Evolutionary conservation across 371 early-diverging fungal species (phyloP).

Genomic region (Zychaea mexicana): DNA sequence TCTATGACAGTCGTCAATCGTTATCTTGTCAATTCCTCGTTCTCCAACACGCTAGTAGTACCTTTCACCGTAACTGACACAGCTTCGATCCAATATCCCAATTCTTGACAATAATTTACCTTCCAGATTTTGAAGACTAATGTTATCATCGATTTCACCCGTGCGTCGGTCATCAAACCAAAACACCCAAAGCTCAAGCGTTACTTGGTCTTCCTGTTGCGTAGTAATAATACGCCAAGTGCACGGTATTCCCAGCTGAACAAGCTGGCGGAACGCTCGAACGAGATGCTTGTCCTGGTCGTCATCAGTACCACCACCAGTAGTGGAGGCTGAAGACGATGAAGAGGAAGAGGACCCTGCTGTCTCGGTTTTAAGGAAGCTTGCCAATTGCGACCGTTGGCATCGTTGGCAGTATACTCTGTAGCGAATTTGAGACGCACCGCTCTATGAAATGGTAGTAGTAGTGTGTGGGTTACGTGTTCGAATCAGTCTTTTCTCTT

Average conservation of each 20-base stretch:
- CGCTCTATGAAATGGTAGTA: constrained; percentile 29
- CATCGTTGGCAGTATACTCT: constrained; percentile 45
- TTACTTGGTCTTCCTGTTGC: constrained; percentile 16
- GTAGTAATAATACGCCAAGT: constrained; percentile 32
- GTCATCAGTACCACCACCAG: not conserved
- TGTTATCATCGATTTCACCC: constrained; percentile 42
- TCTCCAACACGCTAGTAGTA: too few species aligned
- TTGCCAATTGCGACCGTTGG: constrained; percentile 22
- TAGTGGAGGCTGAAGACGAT: too few species aligned
- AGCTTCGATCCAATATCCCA: too few species aligned
- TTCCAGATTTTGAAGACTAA: constrained; percentile 33
- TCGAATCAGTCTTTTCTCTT: not conserved
- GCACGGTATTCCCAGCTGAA: constrained; percentile 33
- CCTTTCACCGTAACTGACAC: not conserved
- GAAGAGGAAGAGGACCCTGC: not conserved
- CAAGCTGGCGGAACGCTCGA: constrained; percentile 33
- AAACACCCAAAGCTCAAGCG: constrained; percentile 50
- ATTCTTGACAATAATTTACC: too few species aligned
- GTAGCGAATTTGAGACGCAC: constrained; percentile 52
- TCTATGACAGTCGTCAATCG: constrained; percentile 22
- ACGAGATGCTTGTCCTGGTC: constrained; percentile 21
- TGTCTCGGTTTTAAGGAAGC: constrained; percentile 23
- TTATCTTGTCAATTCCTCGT: not conserved
- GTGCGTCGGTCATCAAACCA: constrained; percentile 55
- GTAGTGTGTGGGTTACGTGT: too few species aligned